phyloP scores from a whole-genome alignment of 306 rosid genomes.

The Oemleria cerasiformis region DNA sequence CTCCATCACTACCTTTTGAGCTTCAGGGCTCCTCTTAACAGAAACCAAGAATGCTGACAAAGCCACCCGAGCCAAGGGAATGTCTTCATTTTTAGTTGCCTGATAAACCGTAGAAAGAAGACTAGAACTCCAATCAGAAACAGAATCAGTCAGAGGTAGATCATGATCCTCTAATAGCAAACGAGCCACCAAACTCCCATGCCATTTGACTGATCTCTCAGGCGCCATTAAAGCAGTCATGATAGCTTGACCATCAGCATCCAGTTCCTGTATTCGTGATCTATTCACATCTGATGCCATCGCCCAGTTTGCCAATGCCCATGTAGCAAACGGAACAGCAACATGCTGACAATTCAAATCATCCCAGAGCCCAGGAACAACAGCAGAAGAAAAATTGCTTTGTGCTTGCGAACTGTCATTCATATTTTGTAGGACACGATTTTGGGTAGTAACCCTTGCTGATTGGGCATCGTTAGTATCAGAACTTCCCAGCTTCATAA shows the following conservation, averaged over 20 bases:
- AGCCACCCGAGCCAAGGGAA: slow-evolving; percentile 76
- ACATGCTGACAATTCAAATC: slow-evolving; percentile 93
- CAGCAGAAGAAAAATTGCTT: slow-evolving; percentile 49
- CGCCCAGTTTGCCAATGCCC: slow-evolving; percentile 99
- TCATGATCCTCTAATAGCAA: slow-evolving; percentile 72
- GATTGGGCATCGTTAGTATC: slow-evolving; percentile 34
- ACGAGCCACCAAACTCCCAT: slow-evolving; percentile 78
- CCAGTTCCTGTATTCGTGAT: slow-evolving; percentile 71
- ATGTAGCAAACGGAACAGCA: slow-evolving; percentile 96
- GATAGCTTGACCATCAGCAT: slow-evolving; percentile 83
- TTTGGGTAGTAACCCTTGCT: slow-evolving; percentile 25
- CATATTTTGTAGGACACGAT: slow-evolving; percentile 39
- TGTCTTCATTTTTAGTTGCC: slow-evolving; percentile 79
- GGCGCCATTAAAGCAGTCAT: slow-evolving; percentile 91
- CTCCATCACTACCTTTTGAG: slow-evolving; percentile 70
- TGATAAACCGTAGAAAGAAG: slow-evolving; percentile 84
- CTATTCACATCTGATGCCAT: slow-evolving; percentile 68
- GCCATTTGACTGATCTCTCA: slow-evolving; percentile 99
- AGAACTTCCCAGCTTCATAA: slow-evolving; percentile 42
- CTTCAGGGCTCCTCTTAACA: slow-evolving; percentile 67
- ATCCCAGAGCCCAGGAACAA: slow-evolving; percentile 98
- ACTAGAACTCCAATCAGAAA: slow-evolving; percentile 87
- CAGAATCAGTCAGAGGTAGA: slow-evolving; percentile 66
- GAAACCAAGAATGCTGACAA: slow-evolving; percentile 82
- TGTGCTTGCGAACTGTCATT: slow-evolving; percentile 34